Base-by-base conservation (phyloP, 805 yeast species). In the Saccharomycopsis fermentans region DNA sequence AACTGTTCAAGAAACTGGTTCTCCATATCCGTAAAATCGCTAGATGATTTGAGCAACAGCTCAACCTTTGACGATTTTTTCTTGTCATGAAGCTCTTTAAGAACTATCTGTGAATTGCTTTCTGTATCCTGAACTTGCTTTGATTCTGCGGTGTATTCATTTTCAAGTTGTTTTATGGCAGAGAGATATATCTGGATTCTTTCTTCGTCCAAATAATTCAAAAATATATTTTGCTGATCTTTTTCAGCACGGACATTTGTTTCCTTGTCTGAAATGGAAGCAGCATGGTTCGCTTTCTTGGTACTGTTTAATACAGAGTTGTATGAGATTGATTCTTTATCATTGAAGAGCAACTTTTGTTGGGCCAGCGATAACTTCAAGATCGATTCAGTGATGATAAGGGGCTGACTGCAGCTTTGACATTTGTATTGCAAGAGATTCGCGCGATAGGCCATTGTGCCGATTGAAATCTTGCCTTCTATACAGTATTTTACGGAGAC, bases 341-440 rank as follows among this genome's bases (percentile, higher is more conserved):
- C 50, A 43, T 19, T 43, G 24, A 43, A 21, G 12, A 43, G 50
- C 50, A 78, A 68, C 32, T 74, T 73, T 14, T 73, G 68, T 63
- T 79, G 83, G 1, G 80, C 75, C 8, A 73, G 62, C 48, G 77
- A 74, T 17, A 80, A 65, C 58, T 72, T 72, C 43, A 71, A 60
- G n/a, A 80, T 66, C 1, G 81, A 71, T 8, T 72, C 70, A 59
- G 79, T 79, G 21, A 80, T 62, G 43, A 64, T 65, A 4, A 80
- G 62, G 0, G 79, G 77, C 4, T 72, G 61, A 51, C 73, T 73
- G 65, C 84, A 80, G 58, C 74, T 70, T 63, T 75, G 81, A 65
- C 84, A 80, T 60, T 64, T 66, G 32, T 55, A 54, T 24, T 55
- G 51, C 24, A 43, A 43, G n/a, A 11, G 6, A 9, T 43, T 43